These are phyloP conservation scores for Mycena venus DNA, from an alignment of 768 basidiomycete genomes.

Conservation along the genomic window DNA sequence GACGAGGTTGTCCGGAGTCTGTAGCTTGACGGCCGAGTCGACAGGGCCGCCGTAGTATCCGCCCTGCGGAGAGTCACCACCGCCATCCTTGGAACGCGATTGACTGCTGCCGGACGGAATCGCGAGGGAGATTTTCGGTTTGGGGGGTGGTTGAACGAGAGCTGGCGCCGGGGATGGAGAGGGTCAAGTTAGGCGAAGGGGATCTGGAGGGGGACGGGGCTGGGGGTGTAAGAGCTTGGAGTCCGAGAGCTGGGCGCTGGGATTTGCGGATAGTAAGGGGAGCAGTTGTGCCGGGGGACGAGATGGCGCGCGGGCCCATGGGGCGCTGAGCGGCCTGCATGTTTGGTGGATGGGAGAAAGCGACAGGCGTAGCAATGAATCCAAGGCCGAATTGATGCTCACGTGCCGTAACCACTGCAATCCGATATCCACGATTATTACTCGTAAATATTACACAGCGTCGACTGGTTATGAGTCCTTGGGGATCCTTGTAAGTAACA, in stretches of 20 bases:
- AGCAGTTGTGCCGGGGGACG: conserved; percentile 39
- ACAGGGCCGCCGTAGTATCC: conserved; percentile 61
- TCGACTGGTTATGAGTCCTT: no score
- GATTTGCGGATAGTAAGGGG: conserved; percentile 48
- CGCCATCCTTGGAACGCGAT: background rate
- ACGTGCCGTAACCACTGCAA: background rate
- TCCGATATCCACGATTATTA: no score
- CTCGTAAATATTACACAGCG: no score
- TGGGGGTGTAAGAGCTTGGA: conserved; percentile 29
- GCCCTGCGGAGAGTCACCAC: conserved; percentile 46
- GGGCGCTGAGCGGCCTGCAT: conserved; percentile 49
- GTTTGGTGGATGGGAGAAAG: conserved; percentile 32
- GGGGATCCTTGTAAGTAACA: no score
- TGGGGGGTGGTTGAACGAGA: conserved; percentile 47
- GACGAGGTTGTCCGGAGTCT: conserved; percentile 38
- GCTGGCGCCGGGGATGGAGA: conserved; percentile 41
- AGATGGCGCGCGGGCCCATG: conserved; percentile 48
- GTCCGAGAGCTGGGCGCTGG: conserved; percentile 35
- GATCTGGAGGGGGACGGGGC: conserved; percentile 43
- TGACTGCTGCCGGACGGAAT: conserved; percentile 43
- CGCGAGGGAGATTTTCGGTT: conserved; percentile 42
- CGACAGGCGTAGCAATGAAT: conserved; percentile 29
- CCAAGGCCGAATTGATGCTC: background rate
- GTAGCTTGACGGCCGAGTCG: conserved; percentile 38
- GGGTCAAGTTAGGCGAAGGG: conserved; percentile 43